These are phyloP conservation scores for Alternaria viburni DNA, from an alignment of 2,329 filamentous ascomycete genomes.

Conservation along the genomic window DNA sequence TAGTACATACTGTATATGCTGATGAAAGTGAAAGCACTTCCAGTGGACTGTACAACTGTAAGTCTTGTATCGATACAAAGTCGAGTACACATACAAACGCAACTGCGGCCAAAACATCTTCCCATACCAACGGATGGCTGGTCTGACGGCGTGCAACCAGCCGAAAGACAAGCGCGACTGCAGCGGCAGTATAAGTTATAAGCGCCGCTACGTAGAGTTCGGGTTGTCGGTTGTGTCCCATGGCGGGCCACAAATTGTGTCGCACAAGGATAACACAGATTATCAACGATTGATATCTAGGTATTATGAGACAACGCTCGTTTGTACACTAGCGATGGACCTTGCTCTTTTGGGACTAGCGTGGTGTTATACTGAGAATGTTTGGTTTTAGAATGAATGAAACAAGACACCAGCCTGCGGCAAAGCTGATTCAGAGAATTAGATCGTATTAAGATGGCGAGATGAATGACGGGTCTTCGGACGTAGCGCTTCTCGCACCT, in stretches of 20 bases:
- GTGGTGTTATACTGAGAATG: not conserved
- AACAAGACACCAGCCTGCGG: too few relatives aligned
- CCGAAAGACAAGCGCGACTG: conserved; percentile 21
- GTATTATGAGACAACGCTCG: not conserved
- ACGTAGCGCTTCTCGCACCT: not conserved
- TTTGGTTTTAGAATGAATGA: not conserved
- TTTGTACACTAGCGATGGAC: not conserved
- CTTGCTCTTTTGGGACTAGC: not conserved
- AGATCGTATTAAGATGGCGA: not conserved
- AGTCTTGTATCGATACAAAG: not conserved
- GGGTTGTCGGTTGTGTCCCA: conserved; percentile 22
- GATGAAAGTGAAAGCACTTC: conserved; percentile 29
- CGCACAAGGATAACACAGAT: not conserved
- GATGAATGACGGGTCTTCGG: not conserved
- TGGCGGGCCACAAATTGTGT: not conserved
- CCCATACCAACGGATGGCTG: conserved; percentile 24
- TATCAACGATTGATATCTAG: not conserved
- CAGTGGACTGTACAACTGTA: conserved; percentile 4
- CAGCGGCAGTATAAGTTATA: conserved; percentile 25
- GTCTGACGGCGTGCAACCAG: conserved; percentile 22
- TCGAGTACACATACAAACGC: conserved; percentile 14
- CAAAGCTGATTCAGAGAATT: not conserved
- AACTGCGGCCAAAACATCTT: conserved; percentile 27
- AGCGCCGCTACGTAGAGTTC: conserved; percentile 28
- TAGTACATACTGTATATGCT: conserved; percentile 27